Evolutionary conservation across 2,329 filamentous ascomycete species (phyloP).

Genomic region (Penicillium sp.): DNA sequence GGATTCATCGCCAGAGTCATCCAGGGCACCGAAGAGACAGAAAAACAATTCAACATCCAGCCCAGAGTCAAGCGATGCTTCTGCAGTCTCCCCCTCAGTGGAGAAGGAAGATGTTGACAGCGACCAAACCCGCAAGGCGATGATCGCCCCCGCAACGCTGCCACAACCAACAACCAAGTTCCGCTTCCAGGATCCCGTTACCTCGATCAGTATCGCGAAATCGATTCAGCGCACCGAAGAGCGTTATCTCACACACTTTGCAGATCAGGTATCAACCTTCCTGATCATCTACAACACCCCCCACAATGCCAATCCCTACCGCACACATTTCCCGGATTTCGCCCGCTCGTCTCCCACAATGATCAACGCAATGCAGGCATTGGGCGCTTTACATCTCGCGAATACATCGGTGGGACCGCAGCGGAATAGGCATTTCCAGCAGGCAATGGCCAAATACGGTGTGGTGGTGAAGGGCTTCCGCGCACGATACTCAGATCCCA

Average conservation of each 20-base stretch:
- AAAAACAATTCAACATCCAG: conserved; percentile 17
- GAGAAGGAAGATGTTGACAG: conserved; percentile 10
- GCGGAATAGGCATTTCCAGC: conserved; percentile 36
- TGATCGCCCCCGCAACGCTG: conserved; percentile 27
- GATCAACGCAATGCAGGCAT: conserved; percentile 40
- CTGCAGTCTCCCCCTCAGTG: conserved; percentile 4
- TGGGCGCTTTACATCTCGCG: conserved; percentile 43
- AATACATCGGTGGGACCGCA: conserved; percentile 35
- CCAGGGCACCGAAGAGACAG: conserved; percentile 18
- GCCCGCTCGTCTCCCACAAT: conserved; percentile 36
- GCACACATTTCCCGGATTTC: conserved; percentile 34
- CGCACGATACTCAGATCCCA: conserved; percentile 26
- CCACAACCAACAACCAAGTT: conserved; percentile 21
- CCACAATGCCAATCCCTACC: conserved; percentile 39
- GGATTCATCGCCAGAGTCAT: conserved; percentile 7
- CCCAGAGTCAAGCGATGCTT: conserved; percentile 13
- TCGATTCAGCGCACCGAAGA: conserved; percentile 27
- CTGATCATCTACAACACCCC: conserved; percentile 39
- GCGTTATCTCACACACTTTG: conserved; percentile 39
- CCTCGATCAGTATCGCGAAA: conserved; percentile 18
- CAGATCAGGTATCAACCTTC: conserved; percentile 34
- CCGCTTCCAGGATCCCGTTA: conserved; percentile 28
- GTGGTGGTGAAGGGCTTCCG: conserved; percentile 37
- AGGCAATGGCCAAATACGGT: conserved; percentile 41
- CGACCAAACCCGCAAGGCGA: conserved; percentile 15